Conservation (phyloP, 1,284 basidiomycete species). For the Puccinia triticina region DNA sequence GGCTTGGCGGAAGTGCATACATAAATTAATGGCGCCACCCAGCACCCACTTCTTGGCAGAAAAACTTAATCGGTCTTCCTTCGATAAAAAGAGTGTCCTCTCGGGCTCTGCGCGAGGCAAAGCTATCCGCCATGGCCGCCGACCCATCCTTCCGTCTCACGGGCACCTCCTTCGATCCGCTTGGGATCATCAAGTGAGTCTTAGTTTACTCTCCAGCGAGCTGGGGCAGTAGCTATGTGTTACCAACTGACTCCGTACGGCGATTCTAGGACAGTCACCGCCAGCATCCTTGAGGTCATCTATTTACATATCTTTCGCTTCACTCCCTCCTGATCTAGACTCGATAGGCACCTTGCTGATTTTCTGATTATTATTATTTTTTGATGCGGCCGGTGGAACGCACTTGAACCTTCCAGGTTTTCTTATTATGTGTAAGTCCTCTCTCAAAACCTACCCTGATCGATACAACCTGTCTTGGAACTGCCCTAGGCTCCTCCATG, state of each 20-base stretch:
- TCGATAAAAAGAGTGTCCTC: no score
- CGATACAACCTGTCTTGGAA: neutral
- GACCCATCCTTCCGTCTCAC: neutral
- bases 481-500: neutral
- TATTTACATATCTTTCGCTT: neutral
- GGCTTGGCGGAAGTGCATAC: no score
- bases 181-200: conserved; percentile 18
- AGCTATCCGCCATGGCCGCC: neutral
- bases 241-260: no score
- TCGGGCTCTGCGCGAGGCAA: no score
- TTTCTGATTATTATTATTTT: neutral
- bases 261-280: conserved; percentile 18
- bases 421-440: conserved; percentile 43
- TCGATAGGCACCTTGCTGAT: neutral
- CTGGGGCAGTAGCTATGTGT: no score
- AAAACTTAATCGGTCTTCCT: no score
- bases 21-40: no score
- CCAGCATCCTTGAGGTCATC: conserved; percentile 42
- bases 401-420: conserved; percentile 22
- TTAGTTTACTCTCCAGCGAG: no score
- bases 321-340: neutral
- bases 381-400: neutral
- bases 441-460: neutral
- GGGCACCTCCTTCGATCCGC: neutral
- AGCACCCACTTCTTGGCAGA: no score